A percentile compares a stretch with the other conserved stretches of the same genome.
Conservation (phyloP, 1,284 basidiomycete species). For the Irpex lacteus region DNA sequence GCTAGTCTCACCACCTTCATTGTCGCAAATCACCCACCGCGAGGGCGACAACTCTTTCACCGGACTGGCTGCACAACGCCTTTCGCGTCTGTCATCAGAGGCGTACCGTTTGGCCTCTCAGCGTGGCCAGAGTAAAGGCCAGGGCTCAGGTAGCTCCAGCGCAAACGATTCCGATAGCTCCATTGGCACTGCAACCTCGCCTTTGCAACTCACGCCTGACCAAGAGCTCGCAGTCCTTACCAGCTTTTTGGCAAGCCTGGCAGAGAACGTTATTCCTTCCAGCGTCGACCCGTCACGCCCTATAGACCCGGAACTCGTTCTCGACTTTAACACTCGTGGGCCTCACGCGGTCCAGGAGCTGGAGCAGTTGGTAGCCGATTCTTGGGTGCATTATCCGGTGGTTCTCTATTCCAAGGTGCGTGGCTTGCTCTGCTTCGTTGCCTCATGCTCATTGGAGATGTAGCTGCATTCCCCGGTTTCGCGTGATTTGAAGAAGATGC, state of each 20-base stretch:
- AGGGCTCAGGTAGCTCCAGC: conserved; percentile 1
- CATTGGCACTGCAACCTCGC: conserved; percentile 25
- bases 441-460: conserved; percentile 1
- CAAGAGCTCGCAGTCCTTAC: conserved; percentile 81
- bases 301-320: conserved; percentile 75
- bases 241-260: conserved; percentile 74
- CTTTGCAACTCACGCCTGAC: conserved; percentile 44
- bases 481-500: conserved; percentile 64
- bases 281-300: conserved; percentile 61
- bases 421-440: conserved; percentile 10
- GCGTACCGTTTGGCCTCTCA: conserved; percentile 27
- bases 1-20: conserved; percentile 43
- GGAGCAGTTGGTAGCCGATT: conserved; percentile 34
- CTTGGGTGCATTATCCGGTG: conserved; percentile 74
- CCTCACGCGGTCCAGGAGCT: conserved; percentile 37
- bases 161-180: conserved; percentile 19
- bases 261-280: conserved; percentile 75
- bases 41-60: conserved; percentile 26
- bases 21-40: conserved; percentile 37
- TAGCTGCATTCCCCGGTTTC: conserved; percentile 62
- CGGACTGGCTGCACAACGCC: conserved; percentile 16
- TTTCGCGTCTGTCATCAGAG: conserved; percentile 23
- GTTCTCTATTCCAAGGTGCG: conserved; percentile 77
- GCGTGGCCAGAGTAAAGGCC: conserved; percentile 19
- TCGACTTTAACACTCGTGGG: conserved; percentile 78